phyloP scores from a whole-genome alignment of 768 basidiomycete genomes.

The Xerocomus potaroensis region DNA sequence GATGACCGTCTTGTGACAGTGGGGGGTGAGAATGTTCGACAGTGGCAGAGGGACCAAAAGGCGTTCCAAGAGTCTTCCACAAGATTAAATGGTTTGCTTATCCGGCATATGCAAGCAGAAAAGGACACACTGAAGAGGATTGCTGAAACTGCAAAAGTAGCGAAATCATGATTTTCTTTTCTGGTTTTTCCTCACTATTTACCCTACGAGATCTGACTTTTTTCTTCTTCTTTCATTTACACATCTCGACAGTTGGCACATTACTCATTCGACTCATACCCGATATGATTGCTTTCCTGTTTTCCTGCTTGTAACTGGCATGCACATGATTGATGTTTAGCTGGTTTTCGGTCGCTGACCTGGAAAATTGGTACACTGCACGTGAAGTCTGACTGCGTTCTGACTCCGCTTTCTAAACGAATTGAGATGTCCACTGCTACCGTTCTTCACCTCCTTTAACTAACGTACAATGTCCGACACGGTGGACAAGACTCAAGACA shows the following conservation, averaged over 20 bases:
- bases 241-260: slow-evolving; percentile 8
- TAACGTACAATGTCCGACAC: slow-evolving; percentile 11
- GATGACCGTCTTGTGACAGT: slow-evolving; percentile 14
- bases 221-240: slow-evolving; percentile 6
- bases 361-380: slow-evolving; percentile 14
- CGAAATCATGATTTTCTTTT: slow-evolving; percentile 21
- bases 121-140: slow-evolving; percentile 76
- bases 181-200: slow-evolving; percentile 1
- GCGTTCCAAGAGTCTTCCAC: slow-evolving; percentile 52
- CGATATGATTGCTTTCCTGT: slow-evolving; percentile 17
- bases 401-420: slow-evolving; percentile 31
- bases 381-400: slow-evolving; percentile 28
- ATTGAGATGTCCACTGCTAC: slow-evolving; percentile 20
- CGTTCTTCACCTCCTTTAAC: slow-evolving; percentile 9
- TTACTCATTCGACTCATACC: slow-evolving; percentile 25
- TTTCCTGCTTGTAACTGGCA: slow-evolving; percentile 25
- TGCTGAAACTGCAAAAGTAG: slow-evolving; percentile 44
- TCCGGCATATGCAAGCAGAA: slow-evolving; percentile 81
- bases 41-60: slow-evolving; percentile 30
- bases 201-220: slow-evolving; percentile 12
- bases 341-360: slow-evolving; percentile 5
- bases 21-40: slow-evolving; percentile 22
- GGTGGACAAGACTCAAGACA: slow-evolving; percentile 26
- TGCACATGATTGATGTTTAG: slow-evolving; percentile 21
- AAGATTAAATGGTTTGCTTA: slow-evolving; percentile 74